Evolutionary conservation across 768 basidiomycete species (phyloP), one percentile per base, ranked within the genome.

Genomic region (Butyriboletus loyo): DNA sequence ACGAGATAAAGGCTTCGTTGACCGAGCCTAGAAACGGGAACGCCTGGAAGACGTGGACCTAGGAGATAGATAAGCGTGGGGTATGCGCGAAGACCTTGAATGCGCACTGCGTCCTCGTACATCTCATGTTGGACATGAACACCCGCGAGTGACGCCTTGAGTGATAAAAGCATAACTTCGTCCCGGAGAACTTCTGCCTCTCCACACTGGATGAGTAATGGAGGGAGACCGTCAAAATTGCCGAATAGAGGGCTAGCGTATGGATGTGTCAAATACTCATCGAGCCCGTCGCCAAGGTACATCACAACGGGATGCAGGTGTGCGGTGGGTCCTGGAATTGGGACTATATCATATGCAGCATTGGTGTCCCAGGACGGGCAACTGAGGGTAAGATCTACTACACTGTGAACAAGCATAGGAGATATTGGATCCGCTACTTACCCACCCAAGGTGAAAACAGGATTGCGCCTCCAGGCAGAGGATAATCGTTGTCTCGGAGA

Each of bases 331-430:
- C 77, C 72, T 5, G 90, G 90, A 43, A 77, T 77, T 3, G 89
- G 86, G 1, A 94, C 82, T 40, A 95, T 84, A 67, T 94, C 92
- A 67, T 77, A 94, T n/a, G 78, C 72, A 25, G 87, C 84, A 68
- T 98, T 98, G 50, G 88, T 89, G 28, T 96, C 92, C 92, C 96
- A 98, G n/a, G 93, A 96, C 50, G 94, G 91, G 67, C 94, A 98
- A 59, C 92, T 95, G 84, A 97, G 91, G 0, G 97, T 98, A 56
- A 99, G 72, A 69, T 96, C 92, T 91, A 58, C 19, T 32, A 19
- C 22, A 38, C 7, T 17, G 46, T 64, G 34, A 52, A 44, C 49
- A 17, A 46, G 57, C 57, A 44, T 43, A 30, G 38, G 27, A n/a
- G 42, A 32, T 31, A 54, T 10, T 31, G 36, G 30, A 15, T 50